Percentiles rank a stretch among this genome's conserved stretches.
Evolutionary conservation across 2,329 filamentous ascomycete species (phyloP).

Genomic region (Colletotrichum sp.): DNA sequence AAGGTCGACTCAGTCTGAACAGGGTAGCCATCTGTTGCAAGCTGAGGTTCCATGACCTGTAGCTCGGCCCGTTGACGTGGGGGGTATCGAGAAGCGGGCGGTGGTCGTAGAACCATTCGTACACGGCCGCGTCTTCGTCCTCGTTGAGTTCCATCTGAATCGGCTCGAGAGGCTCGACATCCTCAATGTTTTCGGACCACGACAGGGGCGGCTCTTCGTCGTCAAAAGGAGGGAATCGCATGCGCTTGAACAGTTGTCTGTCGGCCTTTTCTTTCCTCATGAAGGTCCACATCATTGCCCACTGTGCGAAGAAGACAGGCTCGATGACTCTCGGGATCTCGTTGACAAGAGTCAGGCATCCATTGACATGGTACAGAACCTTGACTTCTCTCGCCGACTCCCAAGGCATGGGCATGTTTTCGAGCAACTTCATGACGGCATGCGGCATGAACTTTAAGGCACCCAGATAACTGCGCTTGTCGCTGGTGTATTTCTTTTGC

Average conservation of each 20-base stretch:
- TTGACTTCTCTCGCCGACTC: slow-evolving; percentile 96
- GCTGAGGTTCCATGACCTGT: slow-evolving; percentile 93
- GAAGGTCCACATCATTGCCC: slow-evolving; percentile 99
- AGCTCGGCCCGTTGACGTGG: slow-evolving; percentile 95
- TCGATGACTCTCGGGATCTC: slow-evolving; percentile 97
- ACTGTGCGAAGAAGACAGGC: slow-evolving; percentile 96
- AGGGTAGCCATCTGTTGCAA: slow-evolving; percentile 96
- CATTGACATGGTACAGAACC: slow-evolving; percentile 97
- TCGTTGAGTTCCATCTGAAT: slow-evolving; percentile 99
- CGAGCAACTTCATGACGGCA: slow-evolving; percentile 92
- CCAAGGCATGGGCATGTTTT: slow-evolving; percentile 99
- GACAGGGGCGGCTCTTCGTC: slow-evolving; percentile 97
- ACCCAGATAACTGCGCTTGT: slow-evolving; percentile 97
- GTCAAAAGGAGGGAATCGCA: slow-evolving; percentile 98
- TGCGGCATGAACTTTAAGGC: slow-evolving; percentile 99
- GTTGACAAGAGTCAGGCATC: slow-evolving; percentile 95
- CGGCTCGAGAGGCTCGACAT: slow-evolving; percentile 95
- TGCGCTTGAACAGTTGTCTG: slow-evolving; percentile 93
- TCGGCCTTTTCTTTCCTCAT: slow-evolving; percentile 99
- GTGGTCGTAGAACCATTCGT: slow-evolving; percentile 98
- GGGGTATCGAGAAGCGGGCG: slow-evolving; percentile 87
- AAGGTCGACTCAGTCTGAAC: slow-evolving; percentile 87
- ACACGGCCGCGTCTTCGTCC: slow-evolving; percentile 86
- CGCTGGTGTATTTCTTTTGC: slow-evolving; percentile 98
- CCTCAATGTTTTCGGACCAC: slow-evolving; percentile 98